phyloP scores from a whole-genome alignment of 345 rosid genomes.

The Chamaenerion angustifolium region DNA sequence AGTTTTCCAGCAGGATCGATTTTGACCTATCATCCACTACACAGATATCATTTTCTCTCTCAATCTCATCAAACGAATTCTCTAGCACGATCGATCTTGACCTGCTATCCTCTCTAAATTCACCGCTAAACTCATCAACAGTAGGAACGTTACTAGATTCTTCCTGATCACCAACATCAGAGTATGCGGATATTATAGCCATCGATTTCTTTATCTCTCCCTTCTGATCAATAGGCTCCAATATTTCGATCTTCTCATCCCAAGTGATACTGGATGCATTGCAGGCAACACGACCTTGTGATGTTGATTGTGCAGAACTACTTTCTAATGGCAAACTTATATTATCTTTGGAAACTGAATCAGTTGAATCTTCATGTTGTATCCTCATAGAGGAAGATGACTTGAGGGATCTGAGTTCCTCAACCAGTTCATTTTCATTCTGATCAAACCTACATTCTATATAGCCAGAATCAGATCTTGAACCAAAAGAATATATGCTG shows the following conservation, averaged over 20 bases:
- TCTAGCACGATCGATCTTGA: too few species aligned
- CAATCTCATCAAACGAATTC: too few species aligned
- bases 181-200: conserved; percentile 12
- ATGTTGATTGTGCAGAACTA: conserved; percentile 10
- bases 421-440: conserved; percentile 31
- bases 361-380: conserved; percentile 23
- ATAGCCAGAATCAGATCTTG: conserved; percentile 48
- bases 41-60: too few species aligned
- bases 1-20: too few species aligned
- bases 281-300: conserved; percentile 21
- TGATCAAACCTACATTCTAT: conserved; percentile 31
- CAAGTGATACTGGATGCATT: conserved; percentile 43
- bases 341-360: conserved; percentile 28
- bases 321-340: conserved; percentile 20
- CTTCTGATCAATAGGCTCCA: conserved; percentile 26
- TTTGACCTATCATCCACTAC: too few species aligned
- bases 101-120: too few species aligned
- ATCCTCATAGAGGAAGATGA: conserved; percentile 24
- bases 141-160: neutral
- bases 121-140: conserved; percentile 8
- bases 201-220: conserved; percentile 20
- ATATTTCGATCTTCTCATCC: conserved; percentile 78
- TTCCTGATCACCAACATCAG: conserved; percentile 8
- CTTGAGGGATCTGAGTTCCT: conserved; percentile 30
- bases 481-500: conserved; percentile 41